Evolutionary conservation across 352 stramenopile species (phyloP), one percentile per base, ranked within the genome.

Genomic region (Globisporangium parvum): DNA sequence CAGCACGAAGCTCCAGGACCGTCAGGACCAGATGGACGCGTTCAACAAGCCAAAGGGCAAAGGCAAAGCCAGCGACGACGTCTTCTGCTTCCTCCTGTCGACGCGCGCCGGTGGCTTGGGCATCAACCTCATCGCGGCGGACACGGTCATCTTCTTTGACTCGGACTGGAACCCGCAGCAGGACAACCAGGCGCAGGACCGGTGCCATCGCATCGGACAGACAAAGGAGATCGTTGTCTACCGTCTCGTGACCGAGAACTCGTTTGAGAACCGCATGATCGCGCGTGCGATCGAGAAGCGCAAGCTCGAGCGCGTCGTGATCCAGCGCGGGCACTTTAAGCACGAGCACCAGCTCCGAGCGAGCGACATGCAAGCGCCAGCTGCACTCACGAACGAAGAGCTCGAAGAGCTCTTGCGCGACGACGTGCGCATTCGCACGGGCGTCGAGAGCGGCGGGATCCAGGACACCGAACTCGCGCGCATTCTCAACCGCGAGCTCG

Each of bases 81-180:
- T 91, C 15, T 95, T 93, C 58, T 81, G 80, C 55, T 95, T 95
- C 53, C 65, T 94, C 66, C 62, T 94, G 46, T 93, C 86, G 20
- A 96, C 84, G 4, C 77, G 85, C 49, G 97, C 97, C 47, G 98
- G 97, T 59, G 98, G 97, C 23, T 81, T 99, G 6, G 98, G 98
- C 42, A 91, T 99, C 51, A 98, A 97, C 60, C 70, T 99, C 24
- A 97, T 96, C n/a, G 92, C 93, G 23, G 97, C 96, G 5, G 95
- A 99, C 66, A 88, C 96, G 6, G 95, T 99, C 15, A 91, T 99
- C 59, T 89, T 99, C 21, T 99, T 97, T 60, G 97, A 99, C 76
- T 98, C 95, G 35, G 96, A 99, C 70, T 99, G 97, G 96, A 99
- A 99, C 70, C 98, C 98, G 20, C 89, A 97, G 61, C 98, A 96